These are phyloP conservation scores for Protomyces pachydermus DNA, from an alignment of 1,139 yeast genomes.

Conservation along the genomic window DNA sequence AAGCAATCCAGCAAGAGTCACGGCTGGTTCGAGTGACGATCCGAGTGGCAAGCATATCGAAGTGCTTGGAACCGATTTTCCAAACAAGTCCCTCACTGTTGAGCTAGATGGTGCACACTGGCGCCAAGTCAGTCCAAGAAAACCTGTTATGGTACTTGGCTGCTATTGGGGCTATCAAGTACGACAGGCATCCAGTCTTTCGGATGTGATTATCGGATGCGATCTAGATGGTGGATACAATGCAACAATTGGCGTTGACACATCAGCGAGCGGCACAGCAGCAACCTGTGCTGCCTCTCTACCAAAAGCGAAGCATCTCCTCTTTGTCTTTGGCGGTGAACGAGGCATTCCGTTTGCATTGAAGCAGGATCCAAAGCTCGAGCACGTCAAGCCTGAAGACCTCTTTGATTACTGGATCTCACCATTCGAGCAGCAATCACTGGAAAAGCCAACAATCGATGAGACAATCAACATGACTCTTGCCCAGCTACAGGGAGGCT, in stretches of 20 bases:
- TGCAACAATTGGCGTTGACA: slow-evolving; percentile 16
- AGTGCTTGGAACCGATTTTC: slow-evolving; percentile 21
- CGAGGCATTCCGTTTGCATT: slow-evolving; percentile 27
- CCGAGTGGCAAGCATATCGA: slow-evolving; percentile 24
- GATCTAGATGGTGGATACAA: slow-evolving; percentile 18
- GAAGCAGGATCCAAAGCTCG: slow-evolving; percentile 25
- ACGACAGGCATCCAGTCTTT: slow-evolving; percentile 28
- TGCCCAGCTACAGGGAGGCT: slow-evolving; percentile 5
- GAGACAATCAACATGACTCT: slow-evolving; percentile 28
- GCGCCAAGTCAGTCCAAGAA: slow-evolving; percentile 19
- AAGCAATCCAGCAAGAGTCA: slow-evolving; percentile 18
- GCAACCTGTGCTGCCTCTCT: neutral
- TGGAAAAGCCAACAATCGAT: slow-evolving; percentile 25
- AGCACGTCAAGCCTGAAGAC: slow-evolving; percentile 23
- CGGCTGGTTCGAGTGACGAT: neutral
- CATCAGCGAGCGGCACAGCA: neutral
- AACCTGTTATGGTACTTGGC: slow-evolving; percentile 29
- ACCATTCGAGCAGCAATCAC: slow-evolving; percentile 25
- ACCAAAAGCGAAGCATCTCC: slow-evolving; percentile 24
- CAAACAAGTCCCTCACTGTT: neutral
- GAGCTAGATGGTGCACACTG: neutral
- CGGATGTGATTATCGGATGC: slow-evolving; percentile 28
- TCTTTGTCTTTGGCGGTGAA: slow-evolving; percentile 28
- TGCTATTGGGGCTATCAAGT: slow-evolving; percentile 30
- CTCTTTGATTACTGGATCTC: slow-evolving; percentile 30